Evolutionary conservation across 495 filamentous ascomycete genomes (phyloP), one percentile per base, ranked within the genome.

Genomic region (Entonaema liquescens): DNA sequence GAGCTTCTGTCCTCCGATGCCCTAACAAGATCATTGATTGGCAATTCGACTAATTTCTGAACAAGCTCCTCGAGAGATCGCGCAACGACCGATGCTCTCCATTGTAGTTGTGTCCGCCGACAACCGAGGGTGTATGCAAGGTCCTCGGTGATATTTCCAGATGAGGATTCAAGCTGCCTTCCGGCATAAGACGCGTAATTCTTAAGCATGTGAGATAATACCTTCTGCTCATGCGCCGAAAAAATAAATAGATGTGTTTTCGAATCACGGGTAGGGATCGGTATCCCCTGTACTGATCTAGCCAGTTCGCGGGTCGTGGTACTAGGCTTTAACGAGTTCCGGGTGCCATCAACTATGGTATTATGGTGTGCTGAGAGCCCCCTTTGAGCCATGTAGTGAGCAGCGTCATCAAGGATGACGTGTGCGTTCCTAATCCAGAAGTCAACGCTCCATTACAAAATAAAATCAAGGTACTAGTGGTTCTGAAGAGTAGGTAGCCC

Each of bases 61-160:
- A 55, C 11, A 2, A 77, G 68, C 4, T 76, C 74, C 2, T 62
- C 31, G 21, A 36, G 36, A 17, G 71, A 68, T 53, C 38, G 59
- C 6, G 76, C 76, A 19, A 69, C 62, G 9, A 71, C 63, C 15
- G 68, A 67, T n/a, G 63, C 50, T 5, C 60, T 71, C 71, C 70
- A 76, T 19, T 49, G 63, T 28, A 76, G 26, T 12, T 71, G 65
- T n/a, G 76, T 73, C 3, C 76, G 68, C 5, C 73, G 74, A 9
- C 71, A 72, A 26, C 59, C 67, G 11, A 77, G 59, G 2, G 73
- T 77, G 44, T 77, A 74, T 12, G 74, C 70, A 38, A 73, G 69
- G 36, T 78, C 65, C 35, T 67, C 66, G 54, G 76, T 65, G 5
- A 65, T 53, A 19, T 40, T 49, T 2, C 33, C 26, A 29, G 63